A percentile compares a stretch with the other conserved stretches of the same genome.
Conservation (phyloP, 2,329 filamentous ascomycete genomes). For the Alternaria sp. region DNA sequence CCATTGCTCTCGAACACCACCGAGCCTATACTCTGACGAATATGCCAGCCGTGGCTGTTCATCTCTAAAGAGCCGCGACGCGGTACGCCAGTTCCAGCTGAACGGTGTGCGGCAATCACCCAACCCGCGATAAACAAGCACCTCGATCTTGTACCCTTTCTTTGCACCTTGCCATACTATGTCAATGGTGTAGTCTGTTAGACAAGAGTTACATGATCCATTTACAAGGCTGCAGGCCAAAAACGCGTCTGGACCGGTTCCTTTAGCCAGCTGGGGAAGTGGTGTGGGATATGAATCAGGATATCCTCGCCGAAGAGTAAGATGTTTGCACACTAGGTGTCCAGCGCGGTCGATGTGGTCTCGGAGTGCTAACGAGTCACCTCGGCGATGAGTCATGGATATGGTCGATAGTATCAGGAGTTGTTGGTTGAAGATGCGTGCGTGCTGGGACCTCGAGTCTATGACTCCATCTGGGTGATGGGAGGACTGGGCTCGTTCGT, state of each 20-base stretch:
- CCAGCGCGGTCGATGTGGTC: slow-evolving; percentile 5
- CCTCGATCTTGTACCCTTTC: slow-evolving; percentile 18
- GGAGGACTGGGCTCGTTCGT: not conserved
- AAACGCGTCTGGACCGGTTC: slow-evolving; percentile 10
- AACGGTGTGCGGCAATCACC: slow-evolving; percentile 28
- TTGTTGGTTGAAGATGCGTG: slow-evolving; percentile 23
- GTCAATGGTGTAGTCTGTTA: slow-evolving; percentile 27
- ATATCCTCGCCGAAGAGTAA: not conserved
- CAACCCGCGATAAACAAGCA: slow-evolving; percentile 19
- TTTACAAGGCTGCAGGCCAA: slow-evolving; percentile 14
- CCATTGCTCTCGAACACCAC: slow-evolving; percentile 25
- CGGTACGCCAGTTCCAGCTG: slow-evolving; percentile 21
- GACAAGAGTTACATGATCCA: slow-evolving; percentile 25
- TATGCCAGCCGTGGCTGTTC: slow-evolving; percentile 10
- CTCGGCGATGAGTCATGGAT: slow-evolving; percentile 17
- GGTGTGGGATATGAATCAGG: slow-evolving; percentile 2
- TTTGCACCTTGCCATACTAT: slow-evolving; percentile 18
- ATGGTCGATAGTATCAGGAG: slow-evolving; percentile 20
- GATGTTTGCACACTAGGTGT: slow-evolving; percentile 17
- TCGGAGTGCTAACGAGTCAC: slow-evolving; percentile 15
- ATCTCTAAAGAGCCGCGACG: not conserved
- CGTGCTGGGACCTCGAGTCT: slow-evolving; percentile 7
- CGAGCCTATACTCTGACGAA: slow-evolving; percentile 14
- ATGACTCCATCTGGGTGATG: not conserved
- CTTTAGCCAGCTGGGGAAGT: slow-evolving; percentile 21